Conservation (phyloP, 2,329 filamentous ascomycete genomes). For the Ploettnerulaceae sp. region DNA sequence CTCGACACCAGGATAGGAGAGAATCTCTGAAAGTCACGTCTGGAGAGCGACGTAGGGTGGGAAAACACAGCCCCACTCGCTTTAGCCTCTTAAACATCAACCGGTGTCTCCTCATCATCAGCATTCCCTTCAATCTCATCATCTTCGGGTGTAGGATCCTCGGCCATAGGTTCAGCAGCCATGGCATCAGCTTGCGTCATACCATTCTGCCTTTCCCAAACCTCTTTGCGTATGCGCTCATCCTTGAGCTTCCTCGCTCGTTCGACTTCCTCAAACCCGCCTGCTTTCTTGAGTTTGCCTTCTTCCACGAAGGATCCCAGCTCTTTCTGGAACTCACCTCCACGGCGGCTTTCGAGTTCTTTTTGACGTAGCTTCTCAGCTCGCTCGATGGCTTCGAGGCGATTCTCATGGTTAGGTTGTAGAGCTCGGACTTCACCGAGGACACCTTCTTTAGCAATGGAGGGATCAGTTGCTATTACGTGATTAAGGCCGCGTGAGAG, state of each 20-base stretch:
- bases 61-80: neutral
- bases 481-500: conserved; percentile 53
- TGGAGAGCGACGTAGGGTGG: neutral
- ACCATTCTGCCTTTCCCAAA: conserved; percentile 63
- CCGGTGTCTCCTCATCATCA: neutral
- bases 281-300: conserved; percentile 91
- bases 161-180: conserved; percentile 7
- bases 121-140: neutral
- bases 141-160: conserved; percentile 5
- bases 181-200: conserved; percentile 30
- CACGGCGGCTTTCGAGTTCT: conserved; percentile 71
- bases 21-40: neutral
- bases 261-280: conserved; percentile 91
- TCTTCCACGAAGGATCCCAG: conserved; percentile 80
- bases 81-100: neutral
- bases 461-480: conserved; percentile 57
- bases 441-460: conserved; percentile 82
- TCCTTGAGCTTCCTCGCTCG: conserved; percentile 79
- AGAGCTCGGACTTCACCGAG: conserved; percentile 89
- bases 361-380: conserved; percentile 87
- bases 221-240: conserved; percentile 77
- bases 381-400: conserved; percentile 93
- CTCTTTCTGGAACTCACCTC: conserved; percentile 74
- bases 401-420: conserved; percentile 88
- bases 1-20: neutral